Conservation (phyloP, 1,284 basidiomycete species). For the Malassezia restricta region DNA sequence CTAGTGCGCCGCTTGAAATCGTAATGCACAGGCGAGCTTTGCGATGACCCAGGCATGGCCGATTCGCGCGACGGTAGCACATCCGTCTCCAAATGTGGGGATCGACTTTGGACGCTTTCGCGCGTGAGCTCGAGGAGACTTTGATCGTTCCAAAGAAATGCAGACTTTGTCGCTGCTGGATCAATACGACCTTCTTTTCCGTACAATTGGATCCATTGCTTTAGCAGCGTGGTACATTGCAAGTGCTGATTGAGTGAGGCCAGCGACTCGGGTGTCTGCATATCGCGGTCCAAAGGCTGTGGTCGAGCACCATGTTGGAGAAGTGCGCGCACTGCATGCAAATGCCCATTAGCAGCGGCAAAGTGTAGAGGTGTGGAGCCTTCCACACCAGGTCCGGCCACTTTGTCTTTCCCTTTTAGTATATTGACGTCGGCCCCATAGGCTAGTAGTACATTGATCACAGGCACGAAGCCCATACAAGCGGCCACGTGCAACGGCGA, state of each 20-base stretch:
- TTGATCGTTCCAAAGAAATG: slow-evolving; percentile 1
- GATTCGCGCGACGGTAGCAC: neutral
- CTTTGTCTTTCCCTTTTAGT: neutral
- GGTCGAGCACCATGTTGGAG: slow-evolving; percentile 35
- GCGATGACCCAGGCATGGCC: neutral
- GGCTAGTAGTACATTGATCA: slow-evolving; percentile 28
- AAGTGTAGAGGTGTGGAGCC: slow-evolving; percentile 42
- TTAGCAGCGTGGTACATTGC: slow-evolving; percentile 23
- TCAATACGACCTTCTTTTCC: slow-evolving; percentile 26
- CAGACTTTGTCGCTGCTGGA: slow-evolving; percentile 10
- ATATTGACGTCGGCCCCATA: slow-evolving; percentile 34
- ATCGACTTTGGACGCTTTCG: neutral
- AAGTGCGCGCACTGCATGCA: slow-evolving; percentile 28
- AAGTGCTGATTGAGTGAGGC: slow-evolving; percentile 25
- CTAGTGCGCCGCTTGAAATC: slow-evolving; percentile 17
- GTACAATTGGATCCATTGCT: slow-evolving; percentile 26
- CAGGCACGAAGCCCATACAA: slow-evolving; percentile 30
- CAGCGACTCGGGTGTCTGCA: slow-evolving; percentile 28
- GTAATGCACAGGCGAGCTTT: neutral
- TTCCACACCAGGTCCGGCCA: slow-evolving; percentile 25
- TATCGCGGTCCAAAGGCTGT: slow-evolving; percentile 26
- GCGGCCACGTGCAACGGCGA: slow-evolving; percentile 38
- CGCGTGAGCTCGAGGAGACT: neutral
- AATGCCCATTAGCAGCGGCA: slow-evolving; percentile 40
- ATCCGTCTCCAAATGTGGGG: neutral